Conservation (phyloP, 345 rosid species). For the Linum trigynum region DNA sequence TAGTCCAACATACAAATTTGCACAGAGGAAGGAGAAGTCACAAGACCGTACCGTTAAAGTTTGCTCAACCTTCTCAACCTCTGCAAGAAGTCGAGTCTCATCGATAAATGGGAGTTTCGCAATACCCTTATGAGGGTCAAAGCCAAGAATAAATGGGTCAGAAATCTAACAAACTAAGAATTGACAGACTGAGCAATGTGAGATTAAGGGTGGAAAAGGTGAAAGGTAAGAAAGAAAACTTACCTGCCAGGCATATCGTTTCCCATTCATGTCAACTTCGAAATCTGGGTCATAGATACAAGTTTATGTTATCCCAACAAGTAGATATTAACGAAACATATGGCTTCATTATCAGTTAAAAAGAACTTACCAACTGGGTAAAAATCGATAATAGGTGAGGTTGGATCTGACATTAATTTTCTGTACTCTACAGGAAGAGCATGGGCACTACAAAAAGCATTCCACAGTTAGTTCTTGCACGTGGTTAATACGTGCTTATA, state of each 20-base stretch:
- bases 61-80: conserved; percentile 52
- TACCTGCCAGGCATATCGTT: conserved; percentile 91
- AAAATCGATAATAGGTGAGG: conserved; percentile 78
- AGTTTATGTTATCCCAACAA: conserved; percentile 13
- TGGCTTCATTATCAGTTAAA: conserved; percentile 11
- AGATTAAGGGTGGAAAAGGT: background rate
- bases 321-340: conserved; percentile 1
- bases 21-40: background rate
- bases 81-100: conserved; percentile 71
- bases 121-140: conserved; percentile 44
- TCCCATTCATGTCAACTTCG: conserved; percentile 90
- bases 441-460: conserved; percentile 55
- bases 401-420: conserved; percentile 74
- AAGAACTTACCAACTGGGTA: conserved; percentile 60
- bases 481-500: background rate
- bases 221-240: conserved; percentile 14
- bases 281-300: conserved; percentile 48
- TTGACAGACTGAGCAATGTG: background rate
- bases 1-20: background rate
- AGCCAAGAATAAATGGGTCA: conserved; percentile 1
- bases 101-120: conserved; percentile 89
- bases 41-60: conserved; percentile 50
- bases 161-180: background rate
- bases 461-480: conserved; percentile 11
- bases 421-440: conserved; percentile 78